These are phyloP conservation scores for Hypomyces perniciosus DNA, from an alignment of 2,329 filamentous ascomycete genomes.

Conservation along the genomic window DNA sequence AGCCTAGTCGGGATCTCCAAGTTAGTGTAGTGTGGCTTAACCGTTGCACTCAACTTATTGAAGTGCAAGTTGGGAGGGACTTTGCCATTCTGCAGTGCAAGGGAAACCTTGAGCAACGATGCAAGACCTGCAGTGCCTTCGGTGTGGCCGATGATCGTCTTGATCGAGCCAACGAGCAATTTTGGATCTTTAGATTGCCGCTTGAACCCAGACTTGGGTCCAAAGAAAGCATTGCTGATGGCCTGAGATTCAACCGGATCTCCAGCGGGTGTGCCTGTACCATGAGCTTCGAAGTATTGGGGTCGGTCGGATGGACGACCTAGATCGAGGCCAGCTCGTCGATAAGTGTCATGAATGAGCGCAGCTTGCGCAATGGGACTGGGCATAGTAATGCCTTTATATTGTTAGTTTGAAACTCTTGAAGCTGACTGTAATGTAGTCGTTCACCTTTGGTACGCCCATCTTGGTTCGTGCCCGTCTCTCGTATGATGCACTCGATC, in stretches of 20 bases:
- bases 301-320: too few species aligned
- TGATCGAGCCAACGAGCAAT: constrained; percentile 7
- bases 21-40: constrained; percentile 10
- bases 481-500: constrained; percentile 3
- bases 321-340: too few species aligned
- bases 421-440: too few species aligned
- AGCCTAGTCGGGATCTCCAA: constrained; percentile 18
- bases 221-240: neutral
- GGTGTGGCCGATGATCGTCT: constrained; percentile 15
- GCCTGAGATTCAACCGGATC: constrained; percentile 16
- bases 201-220: neutral
- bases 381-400: constrained; percentile 3
- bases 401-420: too few species aligned
- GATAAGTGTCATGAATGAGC: neutral
- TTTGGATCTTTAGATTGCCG: neutral
- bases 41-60: neutral
- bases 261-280: constrained; percentile 13
- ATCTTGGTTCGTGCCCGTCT: constrained; percentile 6
- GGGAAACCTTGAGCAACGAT: constrained; percentile 7
- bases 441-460: neutral
- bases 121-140: constrained; percentile 14
- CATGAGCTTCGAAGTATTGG: constrained; percentile 11
- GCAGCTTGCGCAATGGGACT: neutral
- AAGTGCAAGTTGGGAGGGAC: constrained; percentile 23
- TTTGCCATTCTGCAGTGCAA: constrained; percentile 9